Evolutionary conservation across 495 filamentous ascomycete genomes (phyloP).

Genomic region (Aspergillus ostianus): DNA sequence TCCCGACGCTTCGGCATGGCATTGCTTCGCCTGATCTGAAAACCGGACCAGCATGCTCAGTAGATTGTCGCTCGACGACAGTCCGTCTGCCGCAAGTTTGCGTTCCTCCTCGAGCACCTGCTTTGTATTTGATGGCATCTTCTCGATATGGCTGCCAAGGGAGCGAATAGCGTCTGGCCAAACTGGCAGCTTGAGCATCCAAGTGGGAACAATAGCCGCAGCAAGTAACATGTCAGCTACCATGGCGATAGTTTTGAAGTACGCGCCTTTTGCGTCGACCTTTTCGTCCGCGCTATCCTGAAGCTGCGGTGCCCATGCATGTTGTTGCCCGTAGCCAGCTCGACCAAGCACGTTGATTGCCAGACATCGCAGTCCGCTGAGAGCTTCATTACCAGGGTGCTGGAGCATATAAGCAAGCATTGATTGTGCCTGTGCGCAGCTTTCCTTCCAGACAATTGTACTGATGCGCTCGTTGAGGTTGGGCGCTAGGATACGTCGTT

Average conservation of each 20-base stretch:
- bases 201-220: conserved; percentile 29
- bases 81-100: conserved; percentile 17
- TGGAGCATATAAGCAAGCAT: conserved; percentile 28
- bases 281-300: conserved; percentile 3
- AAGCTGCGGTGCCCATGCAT: conserved; percentile 27
- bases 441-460: conserved; percentile 37
- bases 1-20: too few relatives aligned
- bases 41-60: conserved; percentile 38
- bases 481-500: conserved; percentile 37
- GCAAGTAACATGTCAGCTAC: conserved; percentile 27
- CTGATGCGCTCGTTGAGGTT: conserved; percentile 42
- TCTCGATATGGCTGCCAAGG: conserved; percentile 25
- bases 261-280: conserved; percentile 26
- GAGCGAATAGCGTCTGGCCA: conserved; percentile 27
- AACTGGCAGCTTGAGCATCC: conserved; percentile 27
- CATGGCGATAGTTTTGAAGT: conserved; percentile 34
- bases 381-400: conserved; percentile 22
- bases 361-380: conserved; percentile 26
- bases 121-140: conserved; percentile 26
- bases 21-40: conserved; percentile 30
- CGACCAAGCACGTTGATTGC: conserved; percentile 43
- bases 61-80: conserved; percentile 29
- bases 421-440: conserved; percentile 24
- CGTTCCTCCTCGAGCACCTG: conserved; percentile 36
- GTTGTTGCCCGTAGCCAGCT: conserved; percentile 35